Evolutionary conservation across 768 basidiomycete genomes (phyloP), one percentile per base, ranked within the genome.

Genomic region (Lentinula sp.): DNA sequence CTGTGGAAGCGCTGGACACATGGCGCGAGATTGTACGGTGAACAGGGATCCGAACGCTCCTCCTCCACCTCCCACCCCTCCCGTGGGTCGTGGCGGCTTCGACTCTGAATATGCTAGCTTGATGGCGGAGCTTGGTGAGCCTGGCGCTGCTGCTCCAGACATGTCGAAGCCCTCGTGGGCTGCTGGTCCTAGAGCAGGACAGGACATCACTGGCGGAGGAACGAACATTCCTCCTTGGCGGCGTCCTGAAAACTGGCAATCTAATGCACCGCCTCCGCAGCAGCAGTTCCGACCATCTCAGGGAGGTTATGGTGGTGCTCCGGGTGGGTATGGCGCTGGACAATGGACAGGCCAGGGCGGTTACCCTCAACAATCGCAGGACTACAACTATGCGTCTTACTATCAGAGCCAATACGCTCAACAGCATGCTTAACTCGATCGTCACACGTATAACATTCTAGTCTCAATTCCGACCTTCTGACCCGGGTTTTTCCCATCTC

Each of bases 61-160:
- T 55, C 69, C 76, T 60, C 70, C 81, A n/a, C 76, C 80, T 18
- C 79, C 59, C 9, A 39, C 45, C 35, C 59, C 84, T 61, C 75
- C 76, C 34, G 73, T 83, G 67, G 78, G 78, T 67, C 86, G 86
- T 65, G 84, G 87, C 67, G 89, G 89, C 28, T 98, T 98, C 75
- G 97, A 99, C 73, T 96, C 95, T 11, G 97, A 99, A 77, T 98
- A 98, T 68, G 94, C 94, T 43, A 94, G 85, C 67, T 77, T 99
- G 65, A 96, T 99, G 96, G 95, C 93, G 54, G 97, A 99, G 78
- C 84, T 99, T 40, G 97, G 97, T 57, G 97, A 99, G 76, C 83
- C 77, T 52, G 80, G 78, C 62, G 82, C 85, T 52, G 73, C 79
- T 55, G 76, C 78, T 40, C 79, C 77, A 57, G 89, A 87, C 69